A percentile compares a stretch with the other conserved stretches of the same genome.
phyloP scores from a whole-genome alignment of 2,329 filamentous ascomycete genomes.

The Calonectria montana region DNA sequence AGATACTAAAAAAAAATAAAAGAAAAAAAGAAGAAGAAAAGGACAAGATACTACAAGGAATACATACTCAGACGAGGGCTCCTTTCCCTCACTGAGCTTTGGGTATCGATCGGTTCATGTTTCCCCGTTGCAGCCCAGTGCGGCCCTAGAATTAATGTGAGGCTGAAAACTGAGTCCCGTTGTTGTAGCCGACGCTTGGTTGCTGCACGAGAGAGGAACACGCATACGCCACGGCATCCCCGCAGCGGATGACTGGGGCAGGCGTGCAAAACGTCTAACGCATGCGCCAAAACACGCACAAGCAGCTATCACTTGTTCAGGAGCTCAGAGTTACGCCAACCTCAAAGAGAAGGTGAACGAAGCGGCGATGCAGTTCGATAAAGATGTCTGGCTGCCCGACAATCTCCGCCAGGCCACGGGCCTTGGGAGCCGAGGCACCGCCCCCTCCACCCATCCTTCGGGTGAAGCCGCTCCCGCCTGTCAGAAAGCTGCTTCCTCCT shows the following conservation, averaged over 20 bases:
- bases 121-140: neutral
- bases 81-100: neutral
- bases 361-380: conserved; percentile 72
- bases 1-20: neutral
- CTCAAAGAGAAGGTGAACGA: conserved; percentile 72
- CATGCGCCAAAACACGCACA: conserved; percentile 34
- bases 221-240: conserved; percentile 13
- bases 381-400: conserved; percentile 76
- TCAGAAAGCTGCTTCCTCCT: conserved; percentile 66
- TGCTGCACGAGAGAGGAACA: conserved; percentile 5
- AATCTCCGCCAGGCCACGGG: conserved; percentile 72
- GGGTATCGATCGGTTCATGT: conserved; percentile 11
- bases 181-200: conserved; percentile 4
- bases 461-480: conserved; percentile 66
- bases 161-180: neutral
- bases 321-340: conserved; percentile 65
- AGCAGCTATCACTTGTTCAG: conserved; percentile 44
- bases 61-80: conserved; percentile 1
- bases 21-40: neutral
- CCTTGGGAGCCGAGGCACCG: conserved; percentile 65
- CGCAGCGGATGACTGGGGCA: conserved; percentile 13
- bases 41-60: neutral
- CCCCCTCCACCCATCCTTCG: conserved; percentile 69
- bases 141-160: neutral
- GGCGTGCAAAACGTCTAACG: conserved; percentile 41